Percentiles rank a stretch among this genome's conserved stretches.
These are phyloP conservation scores for Capsicum baccatum DNA, from an alignment of 257 asterid genomes.

Conservation along the genomic window DNA sequence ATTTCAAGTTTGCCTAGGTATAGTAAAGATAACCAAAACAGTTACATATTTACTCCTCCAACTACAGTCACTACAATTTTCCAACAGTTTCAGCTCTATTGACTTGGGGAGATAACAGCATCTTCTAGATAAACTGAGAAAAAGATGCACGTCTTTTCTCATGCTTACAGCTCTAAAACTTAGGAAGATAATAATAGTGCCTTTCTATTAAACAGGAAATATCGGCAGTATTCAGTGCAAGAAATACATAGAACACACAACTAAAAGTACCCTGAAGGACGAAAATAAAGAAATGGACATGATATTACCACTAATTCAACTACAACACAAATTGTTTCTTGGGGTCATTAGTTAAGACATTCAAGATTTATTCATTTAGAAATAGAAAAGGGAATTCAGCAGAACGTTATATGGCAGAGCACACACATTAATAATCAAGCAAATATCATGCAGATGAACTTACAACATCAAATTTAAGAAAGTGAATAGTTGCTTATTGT, in stretches of 20 bases:
- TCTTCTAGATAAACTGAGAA: neutral
- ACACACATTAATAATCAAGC: neutral
- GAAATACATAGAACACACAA: neutral
- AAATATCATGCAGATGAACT: neutral
- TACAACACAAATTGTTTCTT: neutral
- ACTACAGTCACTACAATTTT: neutral
- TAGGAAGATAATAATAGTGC: neutral
- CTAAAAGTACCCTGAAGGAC: neutral
- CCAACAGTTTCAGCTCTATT: neutral
- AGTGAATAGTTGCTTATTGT: neutral
- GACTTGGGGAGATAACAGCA: neutral
- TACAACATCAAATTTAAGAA: neutral
- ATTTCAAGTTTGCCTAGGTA: neutral
- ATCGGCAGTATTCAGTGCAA: neutral
- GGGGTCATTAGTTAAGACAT: neutral
- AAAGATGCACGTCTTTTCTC: neutral
- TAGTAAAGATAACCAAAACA: neutral
- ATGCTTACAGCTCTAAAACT: neutral
- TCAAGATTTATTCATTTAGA: neutral
- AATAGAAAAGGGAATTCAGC: neutral
- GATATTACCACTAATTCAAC: slow-evolving; percentile 3
- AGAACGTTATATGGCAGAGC: neutral
- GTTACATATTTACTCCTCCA: neutral
- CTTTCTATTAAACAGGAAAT: neutral
- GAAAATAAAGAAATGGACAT: neutral